Percentiles rank a stretch among this genome's conserved stretches.
phyloP scores from a whole-genome alignment of 108 stramenopile species.

The Nitzschia sp. region DNA sequence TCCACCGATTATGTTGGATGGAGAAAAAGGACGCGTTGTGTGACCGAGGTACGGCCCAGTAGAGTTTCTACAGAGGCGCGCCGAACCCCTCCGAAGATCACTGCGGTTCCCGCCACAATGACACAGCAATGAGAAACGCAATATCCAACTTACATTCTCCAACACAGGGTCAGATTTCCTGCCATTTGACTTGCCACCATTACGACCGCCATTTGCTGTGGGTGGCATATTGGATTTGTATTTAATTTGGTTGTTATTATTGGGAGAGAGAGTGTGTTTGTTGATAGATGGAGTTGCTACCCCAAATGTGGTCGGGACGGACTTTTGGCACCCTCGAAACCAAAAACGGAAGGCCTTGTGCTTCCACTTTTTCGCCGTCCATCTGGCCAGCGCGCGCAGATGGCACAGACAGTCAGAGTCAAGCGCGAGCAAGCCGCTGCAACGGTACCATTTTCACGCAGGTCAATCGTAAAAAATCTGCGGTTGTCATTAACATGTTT shows the following conservation, averaged over 20 bases:
- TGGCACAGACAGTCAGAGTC: too few species aligned
- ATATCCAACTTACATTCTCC: slow-evolving; percentile 28
- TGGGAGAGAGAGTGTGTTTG: too few species aligned
- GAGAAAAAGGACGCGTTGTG: background rate
- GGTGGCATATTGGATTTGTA: slow-evolving; percentile 41
- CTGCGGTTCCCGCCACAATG: slow-evolving; percentile 7
- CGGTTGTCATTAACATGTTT: too few species aligned
- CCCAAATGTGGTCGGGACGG: too few species aligned
- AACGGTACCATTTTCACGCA: too few species aligned
- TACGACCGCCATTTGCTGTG: slow-evolving; percentile 31
- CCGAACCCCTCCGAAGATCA: slow-evolving; percentile 21
- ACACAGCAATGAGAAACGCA: slow-evolving; percentile 13
- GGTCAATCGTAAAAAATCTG: too few species aligned
- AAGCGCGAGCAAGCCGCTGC: too few species aligned
- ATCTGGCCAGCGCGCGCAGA: too few species aligned
- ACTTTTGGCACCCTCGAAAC: too few species aligned
- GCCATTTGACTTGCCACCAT: slow-evolving; percentile 32
- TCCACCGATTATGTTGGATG: background rate
- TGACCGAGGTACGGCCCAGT: background rate
- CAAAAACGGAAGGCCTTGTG: too few species aligned
- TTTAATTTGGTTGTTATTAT: slow-evolving; percentile 2
- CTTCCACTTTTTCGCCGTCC: too few species aligned
- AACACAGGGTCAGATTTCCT: slow-evolving; percentile 20
- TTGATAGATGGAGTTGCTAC: too few species aligned
- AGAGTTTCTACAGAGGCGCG: slow-evolving; percentile 21